Percentiles rank a stretch among this genome's conserved stretches.
phyloP scores from a whole-genome alignment of 345 rosid species.

The thale cress (Arabidopsis thaliana) region DNA sequence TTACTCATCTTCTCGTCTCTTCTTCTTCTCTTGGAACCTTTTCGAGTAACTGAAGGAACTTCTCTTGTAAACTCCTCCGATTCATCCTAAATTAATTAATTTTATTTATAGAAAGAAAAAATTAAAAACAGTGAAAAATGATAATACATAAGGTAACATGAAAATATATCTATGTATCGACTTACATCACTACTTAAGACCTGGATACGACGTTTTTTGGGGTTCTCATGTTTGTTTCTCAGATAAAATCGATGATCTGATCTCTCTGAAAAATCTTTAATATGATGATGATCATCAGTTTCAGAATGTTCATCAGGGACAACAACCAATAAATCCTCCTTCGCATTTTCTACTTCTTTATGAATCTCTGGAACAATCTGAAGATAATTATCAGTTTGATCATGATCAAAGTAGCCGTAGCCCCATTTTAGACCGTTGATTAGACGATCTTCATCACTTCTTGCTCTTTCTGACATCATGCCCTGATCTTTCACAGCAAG shows the following conservation, averaged over 20 bases:
- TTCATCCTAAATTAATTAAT: constrained; percentile 6
- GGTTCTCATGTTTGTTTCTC: constrained; percentile 36
- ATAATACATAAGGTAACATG: background rate
- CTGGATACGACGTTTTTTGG: constrained; percentile 10
- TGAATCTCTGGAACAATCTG: constrained; percentile 48
- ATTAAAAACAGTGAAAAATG: background rate
- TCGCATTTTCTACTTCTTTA: background rate
- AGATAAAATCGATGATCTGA: constrained; percentile 19
- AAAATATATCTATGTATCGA: background rate
- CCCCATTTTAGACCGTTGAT: constrained; percentile 30
- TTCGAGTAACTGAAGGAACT: constrained; percentile 38
- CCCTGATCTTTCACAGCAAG: constrained; percentile 15
- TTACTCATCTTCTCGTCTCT: constrained; percentile 71
- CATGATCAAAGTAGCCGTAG: constrained; percentile 30
- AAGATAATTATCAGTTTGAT: constrained; percentile 23
- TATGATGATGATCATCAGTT: constrained; percentile 46
- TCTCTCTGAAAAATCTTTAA: constrained; percentile 9
- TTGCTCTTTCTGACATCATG: background rate
- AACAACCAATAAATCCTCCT: constrained; percentile 19
- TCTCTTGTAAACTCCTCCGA: constrained; percentile 41
- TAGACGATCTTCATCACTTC: constrained; percentile 13
- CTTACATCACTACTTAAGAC: constrained; percentile 43
- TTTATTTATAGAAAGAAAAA: background rate
- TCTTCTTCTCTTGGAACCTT: constrained; percentile 46
- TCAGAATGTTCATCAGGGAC: constrained; percentile 71